Percentiles rank a stretch among this genome's conserved stretches.
Conservation (phyloP, 2,329 filamentous ascomycete genomes). For the Catunica adiposa region DNA sequence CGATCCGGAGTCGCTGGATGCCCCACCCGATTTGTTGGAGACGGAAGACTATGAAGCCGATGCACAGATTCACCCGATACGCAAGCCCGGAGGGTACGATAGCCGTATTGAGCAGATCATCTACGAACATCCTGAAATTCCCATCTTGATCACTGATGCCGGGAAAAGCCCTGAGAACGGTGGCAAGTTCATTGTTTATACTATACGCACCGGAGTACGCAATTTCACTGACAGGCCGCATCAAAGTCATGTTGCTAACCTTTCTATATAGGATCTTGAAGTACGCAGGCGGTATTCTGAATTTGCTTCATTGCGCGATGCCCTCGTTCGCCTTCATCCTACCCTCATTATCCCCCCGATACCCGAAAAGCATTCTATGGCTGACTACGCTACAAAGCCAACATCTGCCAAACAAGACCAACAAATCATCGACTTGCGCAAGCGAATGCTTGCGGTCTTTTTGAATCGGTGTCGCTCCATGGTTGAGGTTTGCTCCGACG, state of each 20-base stretch:
- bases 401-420: slow-evolving; percentile 96
- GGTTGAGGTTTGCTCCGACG: slow-evolving; percentile 81
- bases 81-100: slow-evolving; percentile 75
- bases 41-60: slow-evolving; percentile 27
- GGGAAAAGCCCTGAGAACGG: slow-evolving; percentile 89
- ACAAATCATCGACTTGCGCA: slow-evolving; percentile 88
- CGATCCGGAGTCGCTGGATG: slow-evolving; percentile 2
- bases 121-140: slow-evolving; percentile 80
- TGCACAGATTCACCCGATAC: slow-evolving; percentile 33
- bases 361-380: slow-evolving; percentile 97
- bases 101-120: slow-evolving; percentile 95
- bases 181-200: slow-evolving; percentile 91
- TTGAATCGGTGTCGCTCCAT: slow-evolving; percentile 84
- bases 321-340: slow-evolving; percentile 79
- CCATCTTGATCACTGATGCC: slow-evolving; percentile 83
- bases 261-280: slow-evolving; percentile 63
- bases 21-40: slow-evolving; percentile 4
- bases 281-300: slow-evolving; percentile 92
- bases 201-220: slow-evolving; percentile 78
- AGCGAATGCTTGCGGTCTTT: slow-evolving; percentile 93
- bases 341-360: slow-evolving; percentile 93
- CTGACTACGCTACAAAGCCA: slow-evolving; percentile 93
- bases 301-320: slow-evolving; percentile 78
- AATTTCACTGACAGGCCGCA: background rate
- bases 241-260: slow-evolving; percentile 7